Conservation (phyloP, 2,329 filamentous ascomycete genomes). For the Trichoderma oligosporum region DNA sequence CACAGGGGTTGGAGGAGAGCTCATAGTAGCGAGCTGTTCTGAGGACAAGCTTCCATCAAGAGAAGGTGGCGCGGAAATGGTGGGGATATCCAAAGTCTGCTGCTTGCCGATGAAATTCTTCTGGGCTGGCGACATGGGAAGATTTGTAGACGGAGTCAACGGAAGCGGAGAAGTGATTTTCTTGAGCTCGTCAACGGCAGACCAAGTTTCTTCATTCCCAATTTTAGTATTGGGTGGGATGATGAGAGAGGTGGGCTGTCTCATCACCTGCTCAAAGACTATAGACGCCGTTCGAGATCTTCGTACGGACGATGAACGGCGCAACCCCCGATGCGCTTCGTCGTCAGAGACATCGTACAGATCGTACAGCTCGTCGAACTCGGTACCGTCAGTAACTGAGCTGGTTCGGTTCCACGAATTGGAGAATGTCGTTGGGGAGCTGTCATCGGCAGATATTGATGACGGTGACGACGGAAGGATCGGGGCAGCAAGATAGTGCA, state of each 20-base stretch:
- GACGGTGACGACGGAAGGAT: constrained; percentile 60
- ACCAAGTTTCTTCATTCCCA: constrained; percentile 39
- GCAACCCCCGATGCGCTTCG: constrained; percentile 23
- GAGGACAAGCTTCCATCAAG: constrained; percentile 85
- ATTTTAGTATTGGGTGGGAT: constrained; percentile 47
- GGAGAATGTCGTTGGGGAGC: constrained; percentile 53
- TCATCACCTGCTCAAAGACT: constrained; percentile 35
- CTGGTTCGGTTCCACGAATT: constrained; percentile 62
- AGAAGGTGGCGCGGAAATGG: constrained; percentile 77
- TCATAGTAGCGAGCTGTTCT: constrained; percentile 79
- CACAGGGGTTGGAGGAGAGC: constrained; percentile 80
- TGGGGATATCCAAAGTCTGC: constrained; percentile 63
- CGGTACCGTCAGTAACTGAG: constrained; percentile 61
- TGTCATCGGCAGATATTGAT: constrained; percentile 49
- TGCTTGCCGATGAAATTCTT: constrained; percentile 66
- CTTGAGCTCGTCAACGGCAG: constrained; percentile 44
- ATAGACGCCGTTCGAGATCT: constrained; percentile 35
- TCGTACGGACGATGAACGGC: constrained; percentile 34
- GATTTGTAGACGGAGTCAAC: constrained; percentile 60
- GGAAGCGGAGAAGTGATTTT: constrained; percentile 56
- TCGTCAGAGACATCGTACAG: constrained; percentile 72
- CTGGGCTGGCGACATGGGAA: constrained; percentile 72
- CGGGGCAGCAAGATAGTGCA: constrained; percentile 61
- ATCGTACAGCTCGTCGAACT: constrained; percentile 86
- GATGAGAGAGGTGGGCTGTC: constrained; percentile 43